Conservation (phyloP, 2,329 filamentous ascomycete species). For the Sarocladium kiliense region DNA sequence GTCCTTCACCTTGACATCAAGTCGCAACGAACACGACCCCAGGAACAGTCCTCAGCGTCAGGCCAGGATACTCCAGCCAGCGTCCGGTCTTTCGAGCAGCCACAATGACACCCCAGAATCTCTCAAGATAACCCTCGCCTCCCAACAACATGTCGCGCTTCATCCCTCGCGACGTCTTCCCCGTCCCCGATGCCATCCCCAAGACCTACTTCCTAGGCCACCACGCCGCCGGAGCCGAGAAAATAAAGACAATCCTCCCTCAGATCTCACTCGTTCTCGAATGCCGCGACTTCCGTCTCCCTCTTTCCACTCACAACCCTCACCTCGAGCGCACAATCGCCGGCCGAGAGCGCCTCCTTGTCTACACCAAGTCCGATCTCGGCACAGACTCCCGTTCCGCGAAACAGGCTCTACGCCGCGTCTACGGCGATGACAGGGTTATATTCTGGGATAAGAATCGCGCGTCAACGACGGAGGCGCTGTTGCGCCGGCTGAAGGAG, state of each 20-base stretch:
- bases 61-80: too few species aligned
- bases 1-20: too few species aligned
- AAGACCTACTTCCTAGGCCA: constrained; percentile 94
- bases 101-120: background rate
- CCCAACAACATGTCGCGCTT: constrained; percentile 43
- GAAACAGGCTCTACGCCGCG: constrained; percentile 22
- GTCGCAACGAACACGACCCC: too few species aligned
- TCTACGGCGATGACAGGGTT: constrained; percentile 25
- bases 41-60: too few species aligned
- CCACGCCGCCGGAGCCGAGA: constrained; percentile 73
- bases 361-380: constrained; percentile 89
- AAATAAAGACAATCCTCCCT: constrained; percentile 77
- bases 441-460: constrained; percentile 41
- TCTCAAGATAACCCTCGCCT: background rate
- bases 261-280: constrained; percentile 86
- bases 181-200: constrained; percentile 66
- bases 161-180: constrained; percentile 68
- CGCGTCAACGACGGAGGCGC: constrained; percentile 24
- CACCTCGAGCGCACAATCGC: constrained; percentile 75
- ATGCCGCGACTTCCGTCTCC: constrained; percentile 89
- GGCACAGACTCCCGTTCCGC: constrained; percentile 35
- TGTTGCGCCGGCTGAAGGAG: constrained; percentile 33
- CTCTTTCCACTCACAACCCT: constrained; percentile 84
- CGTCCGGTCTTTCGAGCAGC: background rate
- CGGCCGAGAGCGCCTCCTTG: constrained; percentile 68